Conservation (phyloP, 139 green algal genomes). For the Tetratostichococcus sp. region DNA sequence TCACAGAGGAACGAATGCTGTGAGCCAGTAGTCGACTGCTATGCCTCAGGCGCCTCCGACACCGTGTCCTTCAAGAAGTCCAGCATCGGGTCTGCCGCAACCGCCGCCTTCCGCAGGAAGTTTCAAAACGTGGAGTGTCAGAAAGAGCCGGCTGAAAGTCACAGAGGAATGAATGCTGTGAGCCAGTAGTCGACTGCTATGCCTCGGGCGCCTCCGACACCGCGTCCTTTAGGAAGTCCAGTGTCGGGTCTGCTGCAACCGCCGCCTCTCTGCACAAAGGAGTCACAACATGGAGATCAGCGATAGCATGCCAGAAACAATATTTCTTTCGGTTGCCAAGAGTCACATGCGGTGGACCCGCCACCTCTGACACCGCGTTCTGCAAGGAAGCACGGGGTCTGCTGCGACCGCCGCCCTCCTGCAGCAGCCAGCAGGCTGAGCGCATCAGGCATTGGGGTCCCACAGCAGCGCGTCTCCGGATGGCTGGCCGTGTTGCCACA, state of each 20-base stretch:
- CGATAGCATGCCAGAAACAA: too few relatives aligned
- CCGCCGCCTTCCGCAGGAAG: constrained; percentile 41
- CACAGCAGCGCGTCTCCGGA: too few relatives aligned
- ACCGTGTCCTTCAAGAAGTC: constrained; percentile 77
- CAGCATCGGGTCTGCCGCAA: constrained; percentile 48
- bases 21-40: too few relatives aligned
- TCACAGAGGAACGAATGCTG: too few relatives aligned
- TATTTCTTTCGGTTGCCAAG: too few relatives aligned
- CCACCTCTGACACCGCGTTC: constrained; percentile 51
- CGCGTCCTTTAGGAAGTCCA: constrained; percentile 76
- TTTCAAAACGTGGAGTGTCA: neutral
- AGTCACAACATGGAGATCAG: neutral
- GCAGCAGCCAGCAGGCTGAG: too few relatives aligned
- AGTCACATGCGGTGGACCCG: too few relatives aligned
- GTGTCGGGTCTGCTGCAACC: constrained; percentile 41
- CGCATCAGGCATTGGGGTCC: too few relatives aligned
- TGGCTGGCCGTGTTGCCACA: too few relatives aligned
- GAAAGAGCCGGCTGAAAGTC: too few relatives aligned
- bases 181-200: too few relatives aligned
- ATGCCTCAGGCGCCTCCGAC: constrained; percentile 55
- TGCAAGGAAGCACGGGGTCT: constrained; percentile 65
- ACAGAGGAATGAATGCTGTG: too few relatives aligned
- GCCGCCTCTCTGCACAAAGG: constrained; percentile 48
- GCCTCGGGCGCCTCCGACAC: constrained; percentile 61
- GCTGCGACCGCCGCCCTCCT: constrained; percentile 52